Conservation (phyloP, 352 stramenopile species). For the Blastocystis sp. region DNA sequence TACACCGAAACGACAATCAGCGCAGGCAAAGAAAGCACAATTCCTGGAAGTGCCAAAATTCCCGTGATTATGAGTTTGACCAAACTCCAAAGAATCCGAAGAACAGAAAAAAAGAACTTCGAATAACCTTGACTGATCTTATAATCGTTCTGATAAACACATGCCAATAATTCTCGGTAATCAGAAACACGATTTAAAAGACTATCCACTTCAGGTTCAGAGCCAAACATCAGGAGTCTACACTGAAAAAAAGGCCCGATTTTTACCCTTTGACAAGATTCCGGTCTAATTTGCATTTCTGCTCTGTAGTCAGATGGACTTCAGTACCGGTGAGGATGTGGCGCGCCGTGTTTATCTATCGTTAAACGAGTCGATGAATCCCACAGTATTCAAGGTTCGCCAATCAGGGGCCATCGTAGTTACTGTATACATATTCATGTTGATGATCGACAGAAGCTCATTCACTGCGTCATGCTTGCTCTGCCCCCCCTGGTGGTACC, state of each 20-base stretch:
- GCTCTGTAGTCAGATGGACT: constrained; percentile 4
- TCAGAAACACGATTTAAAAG: neutral
- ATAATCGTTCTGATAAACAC: constrained; percentile 18
- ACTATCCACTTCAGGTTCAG: neutral
- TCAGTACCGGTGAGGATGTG: constrained; percentile 39
- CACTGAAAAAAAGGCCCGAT: neutral
- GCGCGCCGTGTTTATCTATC: constrained; percentile 28
- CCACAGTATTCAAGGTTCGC: constrained; percentile 34
- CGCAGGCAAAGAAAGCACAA: constrained; percentile 6
- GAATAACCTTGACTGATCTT: neutral
- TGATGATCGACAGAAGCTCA: constrained; percentile 28
- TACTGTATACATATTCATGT: constrained; percentile 54
- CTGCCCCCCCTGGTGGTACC: constrained; percentile 9
- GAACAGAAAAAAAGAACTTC: neutral
- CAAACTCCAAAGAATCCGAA: neutral
- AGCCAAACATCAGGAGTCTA: neutral
- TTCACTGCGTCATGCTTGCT: constrained; percentile 25
- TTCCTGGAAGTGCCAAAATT: neutral
- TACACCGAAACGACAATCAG: constrained; percentile 42
- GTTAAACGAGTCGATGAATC: neutral
- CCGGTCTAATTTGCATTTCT: constrained; percentile 46
- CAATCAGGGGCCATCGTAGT: constrained; percentile 58
- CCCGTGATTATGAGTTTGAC: neutral
- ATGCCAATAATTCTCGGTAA: constrained; percentile 21
- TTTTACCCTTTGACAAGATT: constrained; percentile 24